Conservation (phyloP, 345 rosid species). For the Draba incana region DNA sequence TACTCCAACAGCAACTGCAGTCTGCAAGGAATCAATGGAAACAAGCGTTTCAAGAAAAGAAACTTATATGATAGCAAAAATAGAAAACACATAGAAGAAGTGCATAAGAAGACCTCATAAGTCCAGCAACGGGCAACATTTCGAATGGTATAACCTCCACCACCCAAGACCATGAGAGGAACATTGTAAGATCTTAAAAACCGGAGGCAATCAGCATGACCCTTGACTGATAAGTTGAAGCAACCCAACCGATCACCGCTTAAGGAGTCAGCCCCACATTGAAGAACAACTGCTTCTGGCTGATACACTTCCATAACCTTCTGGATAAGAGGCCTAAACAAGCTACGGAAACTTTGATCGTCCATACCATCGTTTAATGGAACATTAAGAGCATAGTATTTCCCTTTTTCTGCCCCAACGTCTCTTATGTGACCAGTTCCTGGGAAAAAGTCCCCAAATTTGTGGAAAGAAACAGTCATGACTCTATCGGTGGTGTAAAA, state of each 20-base stretch:
- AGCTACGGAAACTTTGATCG: conserved; percentile 76
- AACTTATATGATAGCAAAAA: conserved; percentile 10
- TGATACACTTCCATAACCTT: conserved; percentile 97
- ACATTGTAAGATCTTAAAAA: conserved; percentile 89
- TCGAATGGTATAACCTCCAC: conserved; percentile 97
- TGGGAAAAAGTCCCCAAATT: conserved; percentile 96
- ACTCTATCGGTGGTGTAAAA: conserved; percentile 99
- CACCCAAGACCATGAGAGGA: conserved; percentile 97
- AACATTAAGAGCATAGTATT: conserved; percentile 88
- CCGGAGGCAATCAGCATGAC: conserved; percentile 95
- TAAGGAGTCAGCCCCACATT: conserved; percentile 97
- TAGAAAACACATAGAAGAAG: background rate
- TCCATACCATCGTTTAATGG: conserved; percentile 93
- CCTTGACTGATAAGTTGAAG: conserved; percentile 95
- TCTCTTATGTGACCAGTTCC: conserved; percentile 94
- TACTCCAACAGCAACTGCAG: conserved; percentile 96
- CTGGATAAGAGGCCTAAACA: conserved; percentile 81
- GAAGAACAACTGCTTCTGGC: conserved; percentile 99
- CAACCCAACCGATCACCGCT: conserved; percentile 97
- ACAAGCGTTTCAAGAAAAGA: conserved; percentile 32
- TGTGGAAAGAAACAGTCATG: conserved; percentile 98
- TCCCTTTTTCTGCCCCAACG: conserved; percentile 68
- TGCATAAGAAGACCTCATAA: conserved; percentile 69
- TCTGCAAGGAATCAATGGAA: conserved; percentile 52
- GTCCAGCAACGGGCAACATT: conserved; percentile 99